A percentile compares a stretch with the other conserved stretches of the same genome.
Evolutionary conservation across 495 filamentous ascomycete species (phyloP).

Genomic region (Geopyxis carbonaria): DNA sequence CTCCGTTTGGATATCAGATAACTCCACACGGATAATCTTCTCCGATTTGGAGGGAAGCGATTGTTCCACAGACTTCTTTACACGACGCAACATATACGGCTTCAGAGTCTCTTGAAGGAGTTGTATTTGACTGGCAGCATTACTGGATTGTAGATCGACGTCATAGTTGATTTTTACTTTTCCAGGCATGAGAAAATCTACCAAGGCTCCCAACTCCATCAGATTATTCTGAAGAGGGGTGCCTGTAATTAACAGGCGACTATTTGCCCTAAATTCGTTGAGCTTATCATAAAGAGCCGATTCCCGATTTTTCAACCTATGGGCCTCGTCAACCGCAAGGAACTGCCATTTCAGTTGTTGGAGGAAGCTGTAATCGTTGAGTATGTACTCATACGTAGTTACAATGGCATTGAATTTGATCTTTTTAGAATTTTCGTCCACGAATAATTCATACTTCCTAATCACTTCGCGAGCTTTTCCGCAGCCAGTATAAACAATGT

Average conservation of each 20-base stretch:
- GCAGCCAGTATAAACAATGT: slow-evolving; percentile 87
- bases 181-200: slow-evolving; percentile 92
- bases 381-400: slow-evolving; percentile 89
- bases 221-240: slow-evolving; percentile 96
- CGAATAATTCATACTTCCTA: slow-evolving; percentile 69
- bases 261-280: slow-evolving; percentile 65
- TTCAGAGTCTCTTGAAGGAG: slow-evolving; percentile 32
- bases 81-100: slow-evolving; percentile 88
- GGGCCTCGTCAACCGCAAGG: slow-evolving; percentile 88
- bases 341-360: slow-evolving; percentile 91
- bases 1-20: slow-evolving; percentile 87
- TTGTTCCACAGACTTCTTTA: slow-evolving; percentile 90
- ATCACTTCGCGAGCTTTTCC: slow-evolving; percentile 66
- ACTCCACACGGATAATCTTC: slow-evolving; percentile 93
- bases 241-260: slow-evolving; percentile 82
- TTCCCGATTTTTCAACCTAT: slow-evolving; percentile 89
- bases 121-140: slow-evolving; percentile 44
- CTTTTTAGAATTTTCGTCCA: slow-evolving; percentile 62
- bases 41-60: slow-evolving; percentile 92
- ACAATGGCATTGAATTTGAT: slow-evolving; percentile 89
- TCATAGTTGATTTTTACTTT: slow-evolving; percentile 73
- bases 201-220: slow-evolving; percentile 72
- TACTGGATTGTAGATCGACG: slow-evolving; percentile 57
- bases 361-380: slow-evolving; percentile 60
- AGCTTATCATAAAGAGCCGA: slow-evolving; percentile 79